phyloP scores from a whole-genome alignment of 768 basidiomycete species.

The Rhodotorula graminis region DNA sequence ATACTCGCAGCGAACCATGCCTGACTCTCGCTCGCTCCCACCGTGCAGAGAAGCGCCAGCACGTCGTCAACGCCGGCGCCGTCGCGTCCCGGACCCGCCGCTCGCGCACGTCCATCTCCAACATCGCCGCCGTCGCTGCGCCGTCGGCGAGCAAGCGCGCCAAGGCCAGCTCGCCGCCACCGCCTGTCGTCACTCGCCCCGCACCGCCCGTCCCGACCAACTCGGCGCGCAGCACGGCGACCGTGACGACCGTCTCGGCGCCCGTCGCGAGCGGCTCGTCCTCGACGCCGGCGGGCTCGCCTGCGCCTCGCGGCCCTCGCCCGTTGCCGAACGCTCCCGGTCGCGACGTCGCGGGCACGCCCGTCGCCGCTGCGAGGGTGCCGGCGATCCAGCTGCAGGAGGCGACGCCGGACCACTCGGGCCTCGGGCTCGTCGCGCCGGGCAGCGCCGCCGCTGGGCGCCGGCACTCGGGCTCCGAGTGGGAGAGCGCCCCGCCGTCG shows the following conservation, averaged over 20 bases:
- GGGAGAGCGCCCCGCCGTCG: slow-evolving; percentile 36
- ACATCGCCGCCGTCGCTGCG: slow-evolving; percentile 34
- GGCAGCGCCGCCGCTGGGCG: not conserved
- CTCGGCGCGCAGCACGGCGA: not conserved
- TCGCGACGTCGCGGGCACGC: not conserved
- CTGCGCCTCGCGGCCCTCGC: slow-evolving; percentile 11
- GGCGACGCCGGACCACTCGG: slow-evolving; percentile 37
- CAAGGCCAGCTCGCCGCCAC: slow-evolving; percentile 10
- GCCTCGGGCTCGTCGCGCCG: slow-evolving; percentile 6
- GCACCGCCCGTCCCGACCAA: slow-evolving; percentile 5
- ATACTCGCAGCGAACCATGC: too few species aligned
- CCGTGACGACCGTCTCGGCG: slow-evolving; percentile 2
- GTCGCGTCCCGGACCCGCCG: slow-evolving; percentile 32
- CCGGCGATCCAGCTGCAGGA: slow-evolving; percentile 44
- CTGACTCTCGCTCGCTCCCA: too few species aligned
- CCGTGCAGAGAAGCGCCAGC: slow-evolving; percentile 21
- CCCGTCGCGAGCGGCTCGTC: not conserved
- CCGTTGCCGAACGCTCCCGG: slow-evolving; percentile 11
- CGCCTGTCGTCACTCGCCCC: slow-evolving; percentile 19
- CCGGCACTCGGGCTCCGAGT: slow-evolving; percentile 3
- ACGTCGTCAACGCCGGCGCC: slow-evolving; percentile 34
- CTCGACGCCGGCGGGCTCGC: slow-evolving; percentile 5
- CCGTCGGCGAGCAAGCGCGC: slow-evolving; percentile 19
- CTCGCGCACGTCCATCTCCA: slow-evolving; percentile 39
- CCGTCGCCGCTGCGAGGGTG: not conserved